A percentile compares a stretch with the other conserved stretches of the same genome.
These are phyloP conservation scores for Kokia cookei DNA, from an alignment of 441 rosid genomes.

Conservation along the genomic window DNA sequence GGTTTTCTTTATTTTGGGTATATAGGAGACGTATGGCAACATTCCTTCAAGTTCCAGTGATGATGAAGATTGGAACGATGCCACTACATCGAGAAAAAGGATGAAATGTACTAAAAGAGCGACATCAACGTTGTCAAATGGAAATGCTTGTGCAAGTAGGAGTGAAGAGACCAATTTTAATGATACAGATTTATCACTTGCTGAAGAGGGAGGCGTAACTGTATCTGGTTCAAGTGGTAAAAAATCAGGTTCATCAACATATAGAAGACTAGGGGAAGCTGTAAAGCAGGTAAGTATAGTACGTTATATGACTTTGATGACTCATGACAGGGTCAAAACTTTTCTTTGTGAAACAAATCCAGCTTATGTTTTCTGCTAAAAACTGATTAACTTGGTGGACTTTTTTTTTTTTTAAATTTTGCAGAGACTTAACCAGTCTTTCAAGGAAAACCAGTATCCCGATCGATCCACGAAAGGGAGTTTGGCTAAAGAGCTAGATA, in stretches of 20 bases:
- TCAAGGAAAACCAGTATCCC: constrained; percentile 69
- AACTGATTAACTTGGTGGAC: constrained; percentile 1
- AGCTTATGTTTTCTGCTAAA: background rate
- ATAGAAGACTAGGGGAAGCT: constrained; percentile 51
- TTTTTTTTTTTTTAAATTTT: background rate
- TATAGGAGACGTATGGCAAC: constrained; percentile 74
- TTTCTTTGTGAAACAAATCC: background rate
- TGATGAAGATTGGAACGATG: constrained; percentile 60
- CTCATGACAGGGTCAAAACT: background rate
- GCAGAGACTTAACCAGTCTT: constrained; percentile 61
- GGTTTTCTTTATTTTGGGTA: constrained; percentile 8
- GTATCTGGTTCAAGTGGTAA: constrained; percentile 29
- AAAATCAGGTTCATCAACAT: constrained; percentile 30
- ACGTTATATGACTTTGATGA: background rate
- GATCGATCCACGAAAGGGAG: constrained; percentile 49
- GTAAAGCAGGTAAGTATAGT: constrained; percentile 52
- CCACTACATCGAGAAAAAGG: constrained; percentile 28
- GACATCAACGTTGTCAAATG: constrained; percentile 27
- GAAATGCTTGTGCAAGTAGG: constrained; percentile 13
- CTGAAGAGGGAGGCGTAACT: constrained; percentile 18
- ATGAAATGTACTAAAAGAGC: constrained; percentile 22
- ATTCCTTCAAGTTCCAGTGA: constrained; percentile 56
- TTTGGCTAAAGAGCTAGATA: constrained; percentile 60
- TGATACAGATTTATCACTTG: constrained; percentile 12
- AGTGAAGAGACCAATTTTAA: constrained; percentile 15